Percentiles rank a stretch among this genome's conserved stretches.
Evolutionary conservation across 306 rosid species (phyloP).

Genomic region (Elaeagnus macrophylla): DNA sequence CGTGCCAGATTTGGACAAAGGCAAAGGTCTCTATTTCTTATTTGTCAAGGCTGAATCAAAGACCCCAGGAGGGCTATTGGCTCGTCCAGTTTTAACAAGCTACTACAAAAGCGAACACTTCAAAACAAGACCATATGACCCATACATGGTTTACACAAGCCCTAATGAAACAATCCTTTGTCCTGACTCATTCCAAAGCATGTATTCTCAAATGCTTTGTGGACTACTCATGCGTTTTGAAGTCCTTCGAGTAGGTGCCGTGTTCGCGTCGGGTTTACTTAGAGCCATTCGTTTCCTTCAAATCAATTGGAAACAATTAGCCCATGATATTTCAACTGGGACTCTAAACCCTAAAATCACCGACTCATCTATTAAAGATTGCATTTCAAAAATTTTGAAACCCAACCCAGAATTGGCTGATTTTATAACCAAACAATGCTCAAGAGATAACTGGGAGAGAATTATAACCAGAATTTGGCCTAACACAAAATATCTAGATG

Average conservation of each 20-base stretch:
- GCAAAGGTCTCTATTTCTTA: conserved; percentile 49
- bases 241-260: conserved; percentile 54
- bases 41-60: conserved; percentile 48
- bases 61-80: conserved; percentile 51
- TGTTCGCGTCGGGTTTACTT: conserved; percentile 53
- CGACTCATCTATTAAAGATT: conserved; percentile 20
- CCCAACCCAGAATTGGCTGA: conserved; percentile 29
- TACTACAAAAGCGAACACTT: conserved; percentile 53
- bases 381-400: conserved; percentile 17
- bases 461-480: conserved; percentile 48
- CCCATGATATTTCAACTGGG: conserved; percentile 31
- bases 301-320: conserved; percentile 38
- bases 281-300: conserved; percentile 50
- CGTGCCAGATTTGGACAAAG: conserved; percentile 48
- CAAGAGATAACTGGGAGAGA: conserved; percentile 43
- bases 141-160: conserved; percentile 47
- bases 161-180: conserved; percentile 56
- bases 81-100: conserved; percentile 52
- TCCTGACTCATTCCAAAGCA: conserved; percentile 50
- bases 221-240: conserved; percentile 37
- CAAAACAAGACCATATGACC: conserved; percentile 59
- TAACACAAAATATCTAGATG: conserved; percentile 45
- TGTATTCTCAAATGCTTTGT: conserved; percentile 53
- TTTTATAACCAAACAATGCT: conserved; percentile 26
- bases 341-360: conserved; percentile 23